A percentile compares a stretch with the other conserved stretches of the same genome.
phyloP scores from a whole-genome alignment of 345 rosid genomes.

The Syzygium aromaticum region DNA sequence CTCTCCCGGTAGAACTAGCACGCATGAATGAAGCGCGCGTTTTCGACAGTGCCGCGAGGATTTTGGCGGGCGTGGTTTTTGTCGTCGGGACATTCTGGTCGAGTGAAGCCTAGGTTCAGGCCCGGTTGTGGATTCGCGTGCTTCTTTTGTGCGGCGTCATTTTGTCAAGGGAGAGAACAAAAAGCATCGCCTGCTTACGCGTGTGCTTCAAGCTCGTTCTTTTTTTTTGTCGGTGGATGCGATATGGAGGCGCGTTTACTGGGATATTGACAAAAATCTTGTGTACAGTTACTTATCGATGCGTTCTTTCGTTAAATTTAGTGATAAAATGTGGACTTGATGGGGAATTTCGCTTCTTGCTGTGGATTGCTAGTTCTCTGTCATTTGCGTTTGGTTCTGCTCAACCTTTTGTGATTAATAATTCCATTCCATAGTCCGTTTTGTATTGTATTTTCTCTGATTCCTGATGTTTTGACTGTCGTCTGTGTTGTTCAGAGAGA shows the following conservation, averaged over 20 bases:
- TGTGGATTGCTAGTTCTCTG: background rate
- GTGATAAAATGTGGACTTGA: background rate
- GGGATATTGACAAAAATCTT: background rate
- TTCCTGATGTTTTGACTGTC: background rate
- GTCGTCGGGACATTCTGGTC: background rate
- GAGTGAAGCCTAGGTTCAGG: background rate
- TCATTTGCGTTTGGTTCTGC: background rate
- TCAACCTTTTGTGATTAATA: background rate
- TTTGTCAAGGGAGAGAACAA: background rate
- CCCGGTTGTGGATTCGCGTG: background rate
- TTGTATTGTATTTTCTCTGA: background rate
- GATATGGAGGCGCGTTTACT: background rate
- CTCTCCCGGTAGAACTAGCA: background rate
- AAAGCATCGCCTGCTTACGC: background rate
- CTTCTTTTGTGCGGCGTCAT: background rate
- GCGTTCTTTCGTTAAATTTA: background rate
- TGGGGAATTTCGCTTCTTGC: background rate
- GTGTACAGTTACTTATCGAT: background rate
- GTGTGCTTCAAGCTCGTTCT: background rate
- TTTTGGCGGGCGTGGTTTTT: background rate
- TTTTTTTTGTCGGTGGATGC: background rate
- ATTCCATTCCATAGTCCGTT: background rate
- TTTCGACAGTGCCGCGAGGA: background rate
- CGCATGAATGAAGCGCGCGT: background rate
- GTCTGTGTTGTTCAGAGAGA: constrained; percentile 26